Evolutionary conservation across 75 land plant species (phyloP), one percentile per base, ranked within the genome.

Genomic region (Isoetes taiwanensis): DNA sequence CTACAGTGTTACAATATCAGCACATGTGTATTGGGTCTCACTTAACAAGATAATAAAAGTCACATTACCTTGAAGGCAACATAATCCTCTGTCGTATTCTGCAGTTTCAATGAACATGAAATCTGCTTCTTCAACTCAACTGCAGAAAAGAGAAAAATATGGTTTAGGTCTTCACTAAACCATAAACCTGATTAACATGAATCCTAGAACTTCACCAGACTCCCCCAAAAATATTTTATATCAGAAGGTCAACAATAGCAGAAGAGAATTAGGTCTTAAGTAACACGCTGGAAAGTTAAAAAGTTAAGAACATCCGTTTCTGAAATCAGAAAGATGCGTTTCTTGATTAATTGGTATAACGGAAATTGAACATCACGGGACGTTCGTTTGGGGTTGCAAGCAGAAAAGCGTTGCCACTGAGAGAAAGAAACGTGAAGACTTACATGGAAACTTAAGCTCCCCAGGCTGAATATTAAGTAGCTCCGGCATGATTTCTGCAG

Each of bases 51-150:
- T 14, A 28, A 26, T 32, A 1, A 60, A 60, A 53, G 5, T 24
- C 54, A 11, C 6, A 24, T 32, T 14, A 89, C 91, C 90, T 89
- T 89, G 58, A 89, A 89, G 27, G 86, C 96, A 8, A 89, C 82
- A 77, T 74, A 73, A 4, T 75, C 70, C 33, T 85, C 81, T 8
- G 91, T 71, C 28, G 77, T 76, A 59, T 85, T 89, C 41, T 73
- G 68, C 53, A 89, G 74, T 42, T 77, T 78, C 75, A 89, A 61
- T 42, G 77, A 79, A 65, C 83, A 82, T 43, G 90, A 79, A 42
- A 77, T 89, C 72, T 85, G 91, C 76, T 77, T 89, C 78, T 72
- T 84, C 74, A 85, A 55, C 57, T 89, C 96, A 75, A 85, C 96
- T 89, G 61, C 35, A 31, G n/a, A n/a, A n/a, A n/a, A n/a, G n/a